phyloP scores from a whole-genome alignment of 805 yeast genomes.

The Monosporozyma unispora region DNA sequence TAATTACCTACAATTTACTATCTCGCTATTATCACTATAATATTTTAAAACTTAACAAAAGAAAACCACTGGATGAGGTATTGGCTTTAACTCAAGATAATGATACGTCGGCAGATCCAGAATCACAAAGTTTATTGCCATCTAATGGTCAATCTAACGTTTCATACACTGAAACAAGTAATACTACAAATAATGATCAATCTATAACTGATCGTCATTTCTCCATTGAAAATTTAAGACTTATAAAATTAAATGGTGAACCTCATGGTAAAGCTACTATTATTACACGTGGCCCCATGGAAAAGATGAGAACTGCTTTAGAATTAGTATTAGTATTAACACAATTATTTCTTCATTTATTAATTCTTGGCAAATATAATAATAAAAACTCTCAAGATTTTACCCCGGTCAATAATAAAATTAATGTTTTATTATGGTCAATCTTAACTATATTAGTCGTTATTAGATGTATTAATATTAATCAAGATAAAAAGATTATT shows the following conservation, averaged over 20 bases:
- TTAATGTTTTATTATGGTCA: constrained; percentile 25
- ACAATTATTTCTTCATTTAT: constrained; percentile 33
- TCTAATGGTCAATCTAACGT: constrained; percentile 2
- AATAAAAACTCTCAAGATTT: constrained; percentile 14
- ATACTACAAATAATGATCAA: not conserved
- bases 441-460: constrained; percentile 25
- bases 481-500: constrained; percentile 20
- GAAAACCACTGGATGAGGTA: constrained; percentile 15
- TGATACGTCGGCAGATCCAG: not conserved
- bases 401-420: constrained; percentile 10
- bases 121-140: not conserved
- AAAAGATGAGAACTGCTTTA: constrained; percentile 43
- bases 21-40: constrained; percentile 16
- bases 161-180: not conserved
- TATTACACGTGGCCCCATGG: constrained; percentile 42
- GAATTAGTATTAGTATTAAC: constrained; percentile 40
- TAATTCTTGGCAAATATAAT: constrained; percentile 18
- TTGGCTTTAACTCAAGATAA: constrained; percentile 3
- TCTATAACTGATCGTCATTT: constrained; percentile 50
- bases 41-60: constrained; percentile 10
- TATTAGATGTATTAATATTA: constrained; percentile 31
- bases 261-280: constrained; percentile 46
- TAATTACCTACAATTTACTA: constrained; percentile 8
- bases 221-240: constrained; percentile 47
- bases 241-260: constrained; percentile 49